Conservation (phyloP, 2,329 filamentous ascomycete species). For the Aspergillus novoparasiticus region DNA sequence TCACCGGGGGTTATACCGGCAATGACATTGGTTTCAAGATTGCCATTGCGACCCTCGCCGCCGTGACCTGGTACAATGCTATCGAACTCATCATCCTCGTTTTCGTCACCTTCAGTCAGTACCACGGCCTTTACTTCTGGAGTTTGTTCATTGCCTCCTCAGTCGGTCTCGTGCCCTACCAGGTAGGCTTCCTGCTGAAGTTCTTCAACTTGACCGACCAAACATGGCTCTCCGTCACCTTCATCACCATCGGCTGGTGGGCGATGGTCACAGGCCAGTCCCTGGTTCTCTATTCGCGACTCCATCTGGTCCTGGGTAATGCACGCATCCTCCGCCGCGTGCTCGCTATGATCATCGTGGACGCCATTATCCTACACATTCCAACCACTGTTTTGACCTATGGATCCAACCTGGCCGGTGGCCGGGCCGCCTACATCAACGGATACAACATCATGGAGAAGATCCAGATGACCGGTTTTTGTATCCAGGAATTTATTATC, state of each 20-base stretch:
- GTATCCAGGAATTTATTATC: conserved; percentile 58
- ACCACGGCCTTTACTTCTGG: conserved; percentile 55
- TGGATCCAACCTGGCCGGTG: conserved; percentile 41
- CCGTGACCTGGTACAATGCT: conserved; percentile 54
- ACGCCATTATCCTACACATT: conserved; percentile 48
- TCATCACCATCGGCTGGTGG: conserved; percentile 51
- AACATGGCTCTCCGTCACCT: conserved; percentile 43
- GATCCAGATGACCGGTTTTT: conserved; percentile 60
- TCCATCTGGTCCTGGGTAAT: conserved; percentile 50
- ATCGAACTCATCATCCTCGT: conserved; percentile 52
- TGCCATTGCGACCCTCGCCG: conserved; percentile 50
- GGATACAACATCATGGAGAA: conserved; percentile 55
- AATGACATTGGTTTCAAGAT: conserved; percentile 42
- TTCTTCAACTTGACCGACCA: conserved; percentile 44
- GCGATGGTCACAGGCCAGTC: conserved; percentile 53
- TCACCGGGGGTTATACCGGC: conserved; percentile 41
- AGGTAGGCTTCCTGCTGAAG: conserved; percentile 51
- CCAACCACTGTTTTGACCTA: conserved; percentile 51
- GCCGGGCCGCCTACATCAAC: conserved; percentile 26
- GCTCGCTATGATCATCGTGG: conserved; percentile 50
- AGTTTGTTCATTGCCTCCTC: conserved; percentile 49
- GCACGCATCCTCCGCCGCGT: conserved; percentile 43
- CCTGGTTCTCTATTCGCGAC: conserved; percentile 53
- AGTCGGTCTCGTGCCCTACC: conserved; percentile 49
- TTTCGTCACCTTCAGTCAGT: conserved; percentile 52